phyloP scores from a whole-genome alignment of 352 stramenopile genomes.

The Phytophthora kernoviae region DNA sequence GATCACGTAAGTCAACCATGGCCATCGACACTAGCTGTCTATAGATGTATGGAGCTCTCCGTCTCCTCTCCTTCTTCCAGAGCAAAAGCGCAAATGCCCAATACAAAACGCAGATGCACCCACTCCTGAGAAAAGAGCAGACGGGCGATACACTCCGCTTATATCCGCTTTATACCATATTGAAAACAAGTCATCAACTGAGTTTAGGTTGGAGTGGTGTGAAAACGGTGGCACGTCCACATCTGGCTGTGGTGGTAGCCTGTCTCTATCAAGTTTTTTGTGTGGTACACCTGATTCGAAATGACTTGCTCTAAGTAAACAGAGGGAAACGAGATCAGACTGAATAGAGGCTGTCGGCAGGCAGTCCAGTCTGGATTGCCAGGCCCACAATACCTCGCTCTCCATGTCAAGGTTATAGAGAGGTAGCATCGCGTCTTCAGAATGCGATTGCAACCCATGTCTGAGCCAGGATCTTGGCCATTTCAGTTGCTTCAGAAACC shows the following conservation, averaged over 20 bases:
- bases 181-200: not conserved
- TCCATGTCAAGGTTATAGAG: not conserved
- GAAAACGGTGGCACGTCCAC: not conserved
- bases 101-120: not conserved
- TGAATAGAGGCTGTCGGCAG: not conserved
- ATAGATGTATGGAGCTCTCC: too few species aligned
- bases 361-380: too few species aligned
- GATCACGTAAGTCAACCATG: slow-evolving; percentile 20
- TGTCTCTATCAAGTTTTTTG: not conserved
- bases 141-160: not conserved
- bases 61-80: too few species aligned
- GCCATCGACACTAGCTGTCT: too few species aligned
- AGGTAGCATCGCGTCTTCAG: not conserved
- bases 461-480: not conserved
- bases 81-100: slow-evolving; percentile 22
- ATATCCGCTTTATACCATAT: not conserved
- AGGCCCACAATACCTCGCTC: not conserved
- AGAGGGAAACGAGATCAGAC: not conserved
- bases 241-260: not conserved
- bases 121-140: slow-evolving; percentile 1
- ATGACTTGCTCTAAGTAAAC: too few species aligned
- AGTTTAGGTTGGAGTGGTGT: not conserved
- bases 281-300: slow-evolving; percentile 1
- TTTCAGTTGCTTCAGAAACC: not conserved
- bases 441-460: not conserved